Base-by-base conservation (phyloP, 345 rosid genomes). In the Gynandropsis gynandra region DNA sequence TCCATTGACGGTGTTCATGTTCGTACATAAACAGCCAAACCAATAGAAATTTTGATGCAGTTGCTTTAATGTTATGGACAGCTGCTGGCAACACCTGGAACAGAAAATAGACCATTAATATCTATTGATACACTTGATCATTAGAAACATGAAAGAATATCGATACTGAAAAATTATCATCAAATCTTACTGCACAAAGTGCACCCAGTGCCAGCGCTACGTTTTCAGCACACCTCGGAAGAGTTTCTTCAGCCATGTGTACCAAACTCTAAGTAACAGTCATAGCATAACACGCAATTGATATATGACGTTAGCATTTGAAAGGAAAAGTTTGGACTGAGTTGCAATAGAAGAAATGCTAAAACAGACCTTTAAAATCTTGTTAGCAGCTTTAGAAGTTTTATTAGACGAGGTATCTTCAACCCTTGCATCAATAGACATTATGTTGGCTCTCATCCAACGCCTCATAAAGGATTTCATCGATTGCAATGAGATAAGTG, bases 1-100 rank as follows among this genome's bases (percentile, higher is more conserved):
- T 75, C 98, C 96, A 90, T 59, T 90, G 96, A 67, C 92, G 83
- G 63, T 86, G 77, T 62, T 90, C 96, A 68, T 83, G 96, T 51
- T 86, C 85, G 71, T 77, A 72, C 75, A 83, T 80, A 73, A 72
- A 76, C 66, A 90, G 58, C 95, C 94, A 83, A 54, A 68, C 74
- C 67, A 83, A 42, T 17, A 90, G 77, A 77, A 81, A 90, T 70
- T 77, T 83, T 18, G 94, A 86, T 47, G 83, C 97, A 64, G 85
- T 53, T 45, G 94, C 74, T 66, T 81, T 80, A 16, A 80, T 68
- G 32, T 69, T 63, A 77, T 89, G 87, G 52, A 76, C 77, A 74
- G 96, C 83, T 35, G 87, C 73, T 64, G 96, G 96, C 85, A 90
- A 68, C 47, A 76, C 79, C 98, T 90, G 62, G 67, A 64, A 68